phyloP scores from a whole-genome alignment of 2,329 filamentous ascomycete species.

The Purpureocillium lavendulum region DNA sequence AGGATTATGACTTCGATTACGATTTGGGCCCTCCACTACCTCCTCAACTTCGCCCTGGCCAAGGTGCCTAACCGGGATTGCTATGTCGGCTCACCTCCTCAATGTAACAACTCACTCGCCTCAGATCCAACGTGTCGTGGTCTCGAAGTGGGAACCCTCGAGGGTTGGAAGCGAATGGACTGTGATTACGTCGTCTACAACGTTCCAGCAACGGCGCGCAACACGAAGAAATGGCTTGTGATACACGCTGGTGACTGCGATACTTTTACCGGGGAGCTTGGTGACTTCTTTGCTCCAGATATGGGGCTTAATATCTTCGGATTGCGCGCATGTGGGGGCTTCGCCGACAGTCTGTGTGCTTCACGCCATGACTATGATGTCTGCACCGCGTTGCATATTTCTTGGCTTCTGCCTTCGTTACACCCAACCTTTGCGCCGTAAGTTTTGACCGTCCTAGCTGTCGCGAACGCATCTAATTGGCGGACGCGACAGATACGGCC shows the following conservation, averaged over 20 bases:
- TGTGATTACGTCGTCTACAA: neutral
- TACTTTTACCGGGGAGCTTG: neutral
- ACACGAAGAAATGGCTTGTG: neutral
- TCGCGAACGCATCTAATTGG: too few species aligned
- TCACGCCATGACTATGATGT: neutral
- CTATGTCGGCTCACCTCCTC: neutral
- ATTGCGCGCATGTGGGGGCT: neutral
- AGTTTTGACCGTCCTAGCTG: too few species aligned
- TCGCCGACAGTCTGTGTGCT: neutral
- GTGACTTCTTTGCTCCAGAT: neutral
- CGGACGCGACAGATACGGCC: neutral
- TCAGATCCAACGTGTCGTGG: neutral
- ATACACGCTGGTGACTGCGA: neutral
- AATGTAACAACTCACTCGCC: neutral
- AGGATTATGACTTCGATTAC: too few species aligned
- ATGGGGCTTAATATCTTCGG: neutral
- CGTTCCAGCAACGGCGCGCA: neutral
- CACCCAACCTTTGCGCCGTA: too few species aligned
- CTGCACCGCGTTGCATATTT: neutral
- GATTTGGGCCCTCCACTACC: too few species aligned
- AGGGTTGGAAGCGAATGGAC: neutral
- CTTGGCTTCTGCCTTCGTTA: neutral
- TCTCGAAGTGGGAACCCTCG: neutral
- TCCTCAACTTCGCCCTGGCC: neutral
- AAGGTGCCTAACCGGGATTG: neutral